phyloP scores from a whole-genome alignment of 1,284 basidiomycete genomes.

The Sanghuangporus sanghuang region DNA sequence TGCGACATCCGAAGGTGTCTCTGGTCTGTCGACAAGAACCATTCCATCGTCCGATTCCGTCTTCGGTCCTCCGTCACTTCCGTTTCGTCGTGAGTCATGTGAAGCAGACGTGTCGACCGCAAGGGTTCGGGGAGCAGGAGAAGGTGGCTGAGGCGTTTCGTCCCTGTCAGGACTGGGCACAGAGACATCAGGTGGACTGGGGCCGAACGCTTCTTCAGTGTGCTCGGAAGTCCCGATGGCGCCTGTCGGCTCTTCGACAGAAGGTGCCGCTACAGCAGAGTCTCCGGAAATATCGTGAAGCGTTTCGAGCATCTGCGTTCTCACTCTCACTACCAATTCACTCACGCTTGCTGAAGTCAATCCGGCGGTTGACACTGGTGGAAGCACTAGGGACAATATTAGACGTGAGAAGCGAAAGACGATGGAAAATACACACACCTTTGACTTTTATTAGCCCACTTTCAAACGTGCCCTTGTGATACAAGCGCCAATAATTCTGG shows the following conservation, averaged over 20 bases:
- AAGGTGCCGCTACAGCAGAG: slow-evolving; percentile 26
- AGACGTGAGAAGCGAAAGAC: slow-evolving; percentile 12
- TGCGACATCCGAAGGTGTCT: slow-evolving; percentile 14
- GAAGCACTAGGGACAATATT: slow-evolving; percentile 50
- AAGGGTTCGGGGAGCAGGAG: slow-evolving; percentile 9
- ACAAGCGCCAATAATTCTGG: slow-evolving; percentile 91
- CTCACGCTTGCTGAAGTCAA: slow-evolving; percentile 62
- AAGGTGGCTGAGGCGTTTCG: slow-evolving; percentile 14
- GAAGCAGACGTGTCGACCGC: slow-evolving; percentile 8
- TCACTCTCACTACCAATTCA: slow-evolving; percentile 57
- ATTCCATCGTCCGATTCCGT: slow-evolving; percentile 79
- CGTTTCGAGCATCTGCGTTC: slow-evolving; percentile 66
- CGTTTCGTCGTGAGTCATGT: slow-evolving; percentile 24
- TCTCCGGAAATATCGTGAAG: slow-evolving; percentile 62
- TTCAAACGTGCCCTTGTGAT: slow-evolving; percentile 76
- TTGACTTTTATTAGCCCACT: slow-evolving; percentile 75
- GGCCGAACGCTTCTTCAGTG: slow-evolving; percentile 7
- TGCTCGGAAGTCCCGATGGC: not conserved
- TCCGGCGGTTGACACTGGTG: slow-evolving; percentile 69
- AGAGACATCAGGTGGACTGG: slow-evolving; percentile 12
- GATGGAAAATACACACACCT: slow-evolving; percentile 47
- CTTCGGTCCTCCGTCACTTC: slow-evolving; percentile 58
- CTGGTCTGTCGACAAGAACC: slow-evolving; percentile 64
- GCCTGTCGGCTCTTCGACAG: slow-evolving; percentile 15
- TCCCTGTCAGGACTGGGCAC: slow-evolving; percentile 17